A percentile compares a stretch with the other conserved stretches of the same genome.
phyloP scores from a whole-genome alignment of 441 rosid species.

The Jatropha podagrica region DNA sequence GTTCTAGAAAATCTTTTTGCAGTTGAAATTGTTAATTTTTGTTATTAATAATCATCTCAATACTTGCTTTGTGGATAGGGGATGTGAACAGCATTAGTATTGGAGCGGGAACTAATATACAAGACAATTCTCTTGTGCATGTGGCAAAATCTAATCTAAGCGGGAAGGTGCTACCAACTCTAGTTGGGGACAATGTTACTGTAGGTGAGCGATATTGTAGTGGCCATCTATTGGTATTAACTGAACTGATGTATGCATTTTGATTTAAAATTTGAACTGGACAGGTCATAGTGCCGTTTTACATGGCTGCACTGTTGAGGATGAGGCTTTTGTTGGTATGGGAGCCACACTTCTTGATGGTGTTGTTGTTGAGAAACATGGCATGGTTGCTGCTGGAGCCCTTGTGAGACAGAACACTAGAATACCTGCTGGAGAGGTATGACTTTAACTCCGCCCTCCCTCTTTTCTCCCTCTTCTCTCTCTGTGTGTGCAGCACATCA shows the following conservation, averaged over 20 bases:
- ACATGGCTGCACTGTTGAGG: slow-evolving; percentile 96
- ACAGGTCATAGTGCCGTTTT: slow-evolving; percentile 95
- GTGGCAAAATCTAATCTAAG: slow-evolving; percentile 92
- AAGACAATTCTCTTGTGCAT: slow-evolving; percentile 92
- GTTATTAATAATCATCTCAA: not conserved
- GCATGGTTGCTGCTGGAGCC: slow-evolving; percentile 95
- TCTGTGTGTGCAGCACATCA: not conserved
- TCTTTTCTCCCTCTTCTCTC: not conserved
- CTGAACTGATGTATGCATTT: slow-evolving; percentile 13
- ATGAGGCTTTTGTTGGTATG: slow-evolving; percentile 90
- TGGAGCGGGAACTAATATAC: slow-evolving; percentile 94
- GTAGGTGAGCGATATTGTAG: slow-evolving; percentile 55
- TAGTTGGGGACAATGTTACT: slow-evolving; percentile 86
- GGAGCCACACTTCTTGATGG: slow-evolving; percentile 94
- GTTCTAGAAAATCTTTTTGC: slow-evolving; percentile 3
- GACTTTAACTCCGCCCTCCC: not conserved
- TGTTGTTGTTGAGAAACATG: slow-evolving; percentile 82
- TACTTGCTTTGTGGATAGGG: slow-evolving; percentile 41
- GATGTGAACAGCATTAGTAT: slow-evolving; percentile 79
- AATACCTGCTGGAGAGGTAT: slow-evolving; percentile 90
- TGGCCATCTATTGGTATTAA: not conserved
- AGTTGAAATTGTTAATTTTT: not conserved
- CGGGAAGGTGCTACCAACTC: slow-evolving; percentile 87
- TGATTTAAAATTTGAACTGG: slow-evolving; percentile 29
- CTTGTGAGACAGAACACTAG: slow-evolving; percentile 89